These are phyloP conservation scores for Sarocladium brachiariae DNA, from an alignment of 2,329 filamentous ascomycete species.

Conservation along the genomic window DNA sequence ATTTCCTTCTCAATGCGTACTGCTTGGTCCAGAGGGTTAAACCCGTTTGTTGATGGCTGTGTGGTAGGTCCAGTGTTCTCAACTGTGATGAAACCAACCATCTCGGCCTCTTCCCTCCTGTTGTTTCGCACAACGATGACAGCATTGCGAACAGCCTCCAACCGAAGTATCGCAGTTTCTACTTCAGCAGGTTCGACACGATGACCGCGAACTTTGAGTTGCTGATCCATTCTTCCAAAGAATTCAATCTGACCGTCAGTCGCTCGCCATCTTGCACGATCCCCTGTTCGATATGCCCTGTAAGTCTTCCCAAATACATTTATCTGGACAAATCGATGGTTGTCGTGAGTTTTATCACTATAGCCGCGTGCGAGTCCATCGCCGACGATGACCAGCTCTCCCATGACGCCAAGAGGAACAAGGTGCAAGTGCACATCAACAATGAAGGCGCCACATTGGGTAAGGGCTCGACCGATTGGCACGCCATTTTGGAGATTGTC, in stretches of 20 bases:
- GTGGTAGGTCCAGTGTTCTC: background rate
- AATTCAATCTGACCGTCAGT: conserved; percentile 15
- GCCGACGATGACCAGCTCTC: conserved; percentile 16
- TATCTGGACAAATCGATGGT: conserved; percentile 11
- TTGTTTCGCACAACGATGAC: background rate
- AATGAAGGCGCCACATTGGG: conserved; percentile 14
- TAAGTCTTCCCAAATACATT: background rate
- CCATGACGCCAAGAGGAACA: conserved; percentile 14
- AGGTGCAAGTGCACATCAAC: conserved; percentile 12
- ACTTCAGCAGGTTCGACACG: conserved; percentile 13
- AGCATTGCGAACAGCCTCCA: background rate
- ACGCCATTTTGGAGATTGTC: conserved; percentile 12
- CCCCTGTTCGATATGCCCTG: conserved; percentile 18
- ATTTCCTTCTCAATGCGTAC: background rate
- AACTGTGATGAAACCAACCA: conserved; percentile 4
- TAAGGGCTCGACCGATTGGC: conserved; percentile 14
- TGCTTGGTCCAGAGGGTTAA: background rate
- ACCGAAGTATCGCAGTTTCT: background rate
- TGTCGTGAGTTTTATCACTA: conserved; percentile 10
- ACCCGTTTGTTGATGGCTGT: background rate
- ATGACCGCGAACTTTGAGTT: conserved; percentile 20
- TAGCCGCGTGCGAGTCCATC: conserved; percentile 16
- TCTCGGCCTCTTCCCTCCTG: background rate
- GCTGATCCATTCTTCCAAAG: conserved; percentile 20
- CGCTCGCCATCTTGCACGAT: conserved; percentile 24